Evolutionary conservation across 805 yeast genomes (phyloP).

Genomic region (Kuraishia hungarica): DNA sequence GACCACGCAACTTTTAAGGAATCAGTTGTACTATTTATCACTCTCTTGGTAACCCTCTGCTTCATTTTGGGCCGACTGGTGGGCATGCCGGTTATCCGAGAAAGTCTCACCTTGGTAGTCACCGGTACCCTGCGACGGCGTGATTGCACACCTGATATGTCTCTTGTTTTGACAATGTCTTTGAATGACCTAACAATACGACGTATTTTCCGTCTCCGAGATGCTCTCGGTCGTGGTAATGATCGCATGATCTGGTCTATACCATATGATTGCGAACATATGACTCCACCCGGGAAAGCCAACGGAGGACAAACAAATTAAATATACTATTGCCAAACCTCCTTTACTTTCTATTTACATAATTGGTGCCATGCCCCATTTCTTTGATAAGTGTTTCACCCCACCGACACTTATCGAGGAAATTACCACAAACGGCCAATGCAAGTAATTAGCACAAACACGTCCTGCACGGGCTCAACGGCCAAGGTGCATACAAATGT

Average conservation of each 20-base stretch:
- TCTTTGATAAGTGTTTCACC: neutral
- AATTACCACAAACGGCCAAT: slow-evolving; percentile 3
- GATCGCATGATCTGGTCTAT: slow-evolving; percentile 18
- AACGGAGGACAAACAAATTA: too few species aligned
- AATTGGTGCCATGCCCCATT: too few species aligned
- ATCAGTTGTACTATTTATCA: slow-evolving; percentile 1
- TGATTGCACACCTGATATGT: slow-evolving; percentile 23
- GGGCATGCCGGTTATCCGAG: slow-evolving; percentile 15
- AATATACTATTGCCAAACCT: too few species aligned
- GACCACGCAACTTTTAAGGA: neutral
- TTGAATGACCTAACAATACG: slow-evolving; percentile 23
- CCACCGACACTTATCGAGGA: neutral
- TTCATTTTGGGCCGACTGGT: slow-evolving; percentile 6
- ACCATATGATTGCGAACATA: too few species aligned
- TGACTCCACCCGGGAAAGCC: too few species aligned
- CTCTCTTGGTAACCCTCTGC: neutral
- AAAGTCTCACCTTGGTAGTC: slow-evolving; percentile 21
- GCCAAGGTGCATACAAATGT: neutral
- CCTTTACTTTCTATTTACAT: neutral
- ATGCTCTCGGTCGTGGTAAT: slow-evolving; percentile 26
- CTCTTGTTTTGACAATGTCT: slow-evolving; percentile 23
- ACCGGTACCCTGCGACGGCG: slow-evolving; percentile 5
- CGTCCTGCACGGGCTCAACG: neutral
- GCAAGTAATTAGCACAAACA: slow-evolving; percentile 7
- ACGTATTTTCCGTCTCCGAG: slow-evolving; percentile 21